Evolutionary conservation across 257 asterid species (phyloP), one percentile per base, ranked within the genome.

Genomic region (Solanum chiquidenum): DNA sequence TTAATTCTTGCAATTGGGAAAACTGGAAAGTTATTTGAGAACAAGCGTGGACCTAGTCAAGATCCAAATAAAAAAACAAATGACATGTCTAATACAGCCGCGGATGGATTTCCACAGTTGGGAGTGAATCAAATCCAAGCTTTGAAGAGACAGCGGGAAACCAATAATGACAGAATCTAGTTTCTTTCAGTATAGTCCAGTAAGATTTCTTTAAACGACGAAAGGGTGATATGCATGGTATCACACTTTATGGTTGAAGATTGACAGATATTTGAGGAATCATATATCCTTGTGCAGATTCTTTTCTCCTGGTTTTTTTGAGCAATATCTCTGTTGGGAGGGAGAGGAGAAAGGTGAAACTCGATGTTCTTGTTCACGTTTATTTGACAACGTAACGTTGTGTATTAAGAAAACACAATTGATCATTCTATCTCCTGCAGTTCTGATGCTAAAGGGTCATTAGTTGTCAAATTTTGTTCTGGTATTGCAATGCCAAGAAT

Each of bases 1-100:
- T 95, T 94, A 89, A 94, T 95, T 87, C 95, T 94, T 75, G 92
- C 93, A 69, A 91, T 92, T 11, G 93, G 88, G n/a, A 92, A 89
- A 85, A 83, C 86, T 74, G 88, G 93, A 80, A 91, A 91, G 86
- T 88, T 89, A 84, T 87, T 90, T 91, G 92, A 89, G 76, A 85
- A 86, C 90, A 89, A 86, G 64, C 80, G 27, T 2, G 90, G 64
- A 52, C 89, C 34, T 42, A 76, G 21, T 60, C 83, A 60, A 35
- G 89, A 85, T 6, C 89, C 66, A 27, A 71, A 66, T 2, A 38
- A 60, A 29, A 77, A 83, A 35, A 16, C 87, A 72, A 27, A 38
- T 64, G 85, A 60, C 5, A 6, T 90, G n/a, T 40, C 89, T 66
- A 88, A 58, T 72, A 83, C 88, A 82, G 55, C 86, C 10, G 87